Evolutionary conservation across 495 filamentous ascomycete genomes (phyloP), one percentile per base, ranked within the genome.

Genomic region (Bacidia rubella): DNA sequence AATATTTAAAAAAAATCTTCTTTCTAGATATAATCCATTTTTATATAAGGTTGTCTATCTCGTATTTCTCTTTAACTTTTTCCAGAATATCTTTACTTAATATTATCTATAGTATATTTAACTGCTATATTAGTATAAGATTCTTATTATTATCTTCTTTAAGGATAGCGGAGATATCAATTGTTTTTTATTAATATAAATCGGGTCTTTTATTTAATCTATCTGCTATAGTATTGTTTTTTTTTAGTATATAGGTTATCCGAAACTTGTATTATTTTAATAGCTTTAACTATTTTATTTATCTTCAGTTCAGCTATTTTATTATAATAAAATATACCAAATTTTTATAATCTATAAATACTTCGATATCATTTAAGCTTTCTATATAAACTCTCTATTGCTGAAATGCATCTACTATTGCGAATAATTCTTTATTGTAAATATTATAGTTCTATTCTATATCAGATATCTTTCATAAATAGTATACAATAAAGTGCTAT

Each of bases 201-300:
- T 48, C 12, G 47, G 39, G 7, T 54, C 17, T 25, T 48, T 22
- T 40, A 38, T 24, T 59, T 15, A 60, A 23, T 12, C 24, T 48
- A 45, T 65, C 41, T 1, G 40, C 25, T 25, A 49, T 48, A 17
- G 7, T 55, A 46, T 40, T 60, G 24, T 51, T 29, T 29, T 40
- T 58, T 1, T 53, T 54, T 19, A 49, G 51, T 11, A 46, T 21
- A 50, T 67, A 63, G 15, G 52, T 20, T 49, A 66, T 65, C 7
- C 41, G 41, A 24, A 68, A 67, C 38, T 70, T 60, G 39, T 65
- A 68, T 19, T 51, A 2, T 0, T 41, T 56, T 2, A 71, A 49
- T 42, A 57, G 60, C 38, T 62, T 49, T 1, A 46, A 39, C 52
- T 53, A 68, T 35, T 47, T 0, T 2, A 54, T 59, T 56, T 67